Conservation (phyloP, 192 early-diverging fungal genomes). For the Coemansia sp. region DNA sequence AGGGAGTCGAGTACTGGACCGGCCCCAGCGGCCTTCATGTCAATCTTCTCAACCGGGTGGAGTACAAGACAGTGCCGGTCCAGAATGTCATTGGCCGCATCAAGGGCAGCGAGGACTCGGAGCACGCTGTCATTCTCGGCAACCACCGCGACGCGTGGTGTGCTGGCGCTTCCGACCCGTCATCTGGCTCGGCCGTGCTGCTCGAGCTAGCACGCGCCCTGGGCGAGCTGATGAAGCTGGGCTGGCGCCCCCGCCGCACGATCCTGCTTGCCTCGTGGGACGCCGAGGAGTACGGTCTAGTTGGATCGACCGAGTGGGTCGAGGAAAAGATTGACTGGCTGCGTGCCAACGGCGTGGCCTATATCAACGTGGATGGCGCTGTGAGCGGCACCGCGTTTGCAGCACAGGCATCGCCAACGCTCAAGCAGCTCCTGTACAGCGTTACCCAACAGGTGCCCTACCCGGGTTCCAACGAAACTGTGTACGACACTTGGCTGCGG, state of each 20-base stretch:
- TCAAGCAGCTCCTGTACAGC: slow-evolving; percentile 50
- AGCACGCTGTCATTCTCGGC: slow-evolving; percentile 58
- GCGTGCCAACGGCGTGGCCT: slow-evolving; percentile 52
- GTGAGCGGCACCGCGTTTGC: slow-evolving; percentile 55
- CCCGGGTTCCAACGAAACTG: slow-evolving; percentile 44
- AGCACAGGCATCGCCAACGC: slow-evolving; percentile 52
- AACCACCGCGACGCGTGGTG: slow-evolving; percentile 71
- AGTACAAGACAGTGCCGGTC: slow-evolving; percentile 54
- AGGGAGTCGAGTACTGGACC: slow-evolving; percentile 56
- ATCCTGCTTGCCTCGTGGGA: slow-evolving; percentile 66
- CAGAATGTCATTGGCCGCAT: slow-evolving; percentile 66
- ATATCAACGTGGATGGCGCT: slow-evolving; percentile 62
- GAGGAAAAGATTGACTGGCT: slow-evolving; percentile 61
- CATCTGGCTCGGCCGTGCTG: slow-evolving; percentile 61
- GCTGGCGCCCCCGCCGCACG: slow-evolving; percentile 64
- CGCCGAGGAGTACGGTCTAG: slow-evolving; percentile 63
- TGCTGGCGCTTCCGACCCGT: slow-evolving; percentile 63
- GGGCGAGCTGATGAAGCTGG: slow-evolving; percentile 55
- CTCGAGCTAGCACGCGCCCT: slow-evolving; percentile 58
- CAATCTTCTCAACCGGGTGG: slow-evolving; percentile 56
- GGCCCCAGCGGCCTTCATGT: slow-evolving; percentile 55
- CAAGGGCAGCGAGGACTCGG: slow-evolving; percentile 53
- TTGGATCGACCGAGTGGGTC: slow-evolving; percentile 69
- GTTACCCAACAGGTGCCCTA: slow-evolving; percentile 53
- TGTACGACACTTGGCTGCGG: slow-evolving; percentile 58